Percentiles rank a stretch among this genome's conserved stretches.
Conservation (phyloP, 257 asterid genomes). For the Lantana camara region DNA sequence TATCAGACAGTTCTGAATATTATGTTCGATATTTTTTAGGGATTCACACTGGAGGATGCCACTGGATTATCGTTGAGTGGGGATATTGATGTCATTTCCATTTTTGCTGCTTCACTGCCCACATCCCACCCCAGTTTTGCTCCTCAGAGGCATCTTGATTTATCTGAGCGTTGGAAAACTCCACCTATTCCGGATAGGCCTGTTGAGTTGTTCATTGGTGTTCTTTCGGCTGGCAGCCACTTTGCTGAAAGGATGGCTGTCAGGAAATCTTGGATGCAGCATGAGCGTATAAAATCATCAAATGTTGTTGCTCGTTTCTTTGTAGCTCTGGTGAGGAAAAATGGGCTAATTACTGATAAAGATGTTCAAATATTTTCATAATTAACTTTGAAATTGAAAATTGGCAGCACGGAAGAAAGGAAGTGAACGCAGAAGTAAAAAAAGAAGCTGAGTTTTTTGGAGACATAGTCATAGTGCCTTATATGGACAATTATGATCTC, state of each 20-base stretch:
- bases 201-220: slow-evolving; percentile 80
- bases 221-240: slow-evolving; percentile 97
- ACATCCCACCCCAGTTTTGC: slow-evolving; percentile 86
- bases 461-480: slow-evolving; percentile 86
- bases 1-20: slow-evolving; percentile 10
- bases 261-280: slow-evolving; percentile 96
- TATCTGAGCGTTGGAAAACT: slow-evolving; percentile 83
- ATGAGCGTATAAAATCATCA: slow-evolving; percentile 65
- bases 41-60: slow-evolving; percentile 94
- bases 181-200: slow-evolving; percentile 63
- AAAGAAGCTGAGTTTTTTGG: slow-evolving; percentile 95
- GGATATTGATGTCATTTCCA: slow-evolving; percentile 73
- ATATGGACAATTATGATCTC: slow-evolving; percentile 91
- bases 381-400: slow-evolving; percentile 23
- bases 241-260: slow-evolving; percentile 98
- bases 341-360: neutral
- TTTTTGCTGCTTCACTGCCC: slow-evolving; percentile 91
- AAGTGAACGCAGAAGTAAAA: slow-evolving; percentile 69
- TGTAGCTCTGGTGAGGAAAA: slow-evolving; percentile 78
- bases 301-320: slow-evolving; percentile 87
- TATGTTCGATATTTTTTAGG: slow-evolving; percentile 44
- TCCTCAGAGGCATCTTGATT: slow-evolving; percentile 88
- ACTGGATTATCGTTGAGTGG: slow-evolving; percentile 85
- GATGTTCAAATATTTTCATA: too few relatives aligned
- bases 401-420: slow-evolving; percentile 76